Evolutionary conservation across 176 grass and related monocot species (phyloP).

Genomic region (Aegilops speltoides): DNA sequence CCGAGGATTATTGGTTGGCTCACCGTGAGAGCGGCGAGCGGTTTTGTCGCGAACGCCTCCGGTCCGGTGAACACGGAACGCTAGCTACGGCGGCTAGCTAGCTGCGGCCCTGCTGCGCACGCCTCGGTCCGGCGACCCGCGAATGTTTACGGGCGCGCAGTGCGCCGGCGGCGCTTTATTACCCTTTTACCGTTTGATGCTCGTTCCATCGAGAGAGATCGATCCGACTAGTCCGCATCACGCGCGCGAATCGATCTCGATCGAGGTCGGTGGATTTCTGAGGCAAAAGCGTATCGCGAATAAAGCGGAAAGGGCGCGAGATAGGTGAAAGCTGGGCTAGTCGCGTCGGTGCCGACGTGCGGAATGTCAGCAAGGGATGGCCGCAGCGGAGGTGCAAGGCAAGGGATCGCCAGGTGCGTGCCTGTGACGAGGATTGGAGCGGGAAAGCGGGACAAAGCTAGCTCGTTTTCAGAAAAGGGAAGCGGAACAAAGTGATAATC

Average conservation of each 20-base stretch:
- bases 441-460: background rate
- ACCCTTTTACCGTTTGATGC: no score
- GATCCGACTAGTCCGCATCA: no score
- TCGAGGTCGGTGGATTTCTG: background rate
- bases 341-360: slow-evolving; percentile 16
- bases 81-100: background rate
- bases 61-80: background rate
- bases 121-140: no score
- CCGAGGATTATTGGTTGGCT: background rate
- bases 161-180: no score
- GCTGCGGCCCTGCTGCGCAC: no score
- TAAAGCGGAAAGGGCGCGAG: background rate
- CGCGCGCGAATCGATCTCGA: background rate
- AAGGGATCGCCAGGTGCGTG: background rate
- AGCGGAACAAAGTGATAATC: background rate
- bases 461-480: background rate
- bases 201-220: no score
- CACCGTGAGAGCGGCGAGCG: background rate
- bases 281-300: background rate
- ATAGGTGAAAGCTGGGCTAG: background rate
- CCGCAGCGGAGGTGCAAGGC: background rate
- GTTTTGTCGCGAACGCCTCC: background rate
- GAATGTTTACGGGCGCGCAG: no score
- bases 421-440: background rate
- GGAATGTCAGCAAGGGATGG: slow-evolving; percentile 11